A percentile compares a stretch with the other conserved stretches of the same genome.
These are phyloP conservation scores for Chernovozyma sophiae-reginae DNA, from an alignment of 1,139 yeast genomes.

Conservation along the genomic window DNA sequence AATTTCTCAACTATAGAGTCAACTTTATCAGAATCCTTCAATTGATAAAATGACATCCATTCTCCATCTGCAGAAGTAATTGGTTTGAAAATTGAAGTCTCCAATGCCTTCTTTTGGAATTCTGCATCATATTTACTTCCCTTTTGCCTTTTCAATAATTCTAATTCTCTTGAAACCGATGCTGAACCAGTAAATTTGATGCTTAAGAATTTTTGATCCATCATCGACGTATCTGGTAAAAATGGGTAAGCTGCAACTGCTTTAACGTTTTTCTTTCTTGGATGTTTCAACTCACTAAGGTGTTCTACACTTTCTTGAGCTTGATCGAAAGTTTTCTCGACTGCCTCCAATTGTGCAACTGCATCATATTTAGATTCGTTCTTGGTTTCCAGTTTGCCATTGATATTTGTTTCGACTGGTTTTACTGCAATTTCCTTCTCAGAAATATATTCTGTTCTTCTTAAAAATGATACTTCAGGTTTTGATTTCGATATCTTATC, in stretches of 20 bases:
- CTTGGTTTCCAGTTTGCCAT: not conserved
- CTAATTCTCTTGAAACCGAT: constrained; percentile 43
- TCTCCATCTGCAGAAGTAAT: constrained; percentile 72
- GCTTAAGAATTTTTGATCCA: constrained; percentile 72
- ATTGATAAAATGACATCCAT: constrained; percentile 73
- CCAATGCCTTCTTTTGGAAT: constrained; percentile 41
- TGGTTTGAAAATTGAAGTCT: constrained; percentile 71
- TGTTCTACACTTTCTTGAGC: constrained; percentile 46
- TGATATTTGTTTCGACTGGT: not conserved
- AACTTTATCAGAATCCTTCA: constrained; percentile 22
- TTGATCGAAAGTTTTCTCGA: constrained; percentile 73
- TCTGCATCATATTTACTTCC: constrained; percentile 35
- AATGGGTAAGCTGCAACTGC: constrained; percentile 80
- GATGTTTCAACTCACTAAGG: constrained; percentile 59
- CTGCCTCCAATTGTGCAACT: constrained; percentile 57
- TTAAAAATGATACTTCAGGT: constrained; percentile 74
- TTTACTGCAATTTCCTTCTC: constrained; percentile 15
- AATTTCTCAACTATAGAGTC: constrained; percentile 38
- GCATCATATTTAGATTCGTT: constrained; percentile 48
- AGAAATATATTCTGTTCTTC: constrained; percentile 90
- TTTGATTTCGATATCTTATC: constrained; percentile 46
- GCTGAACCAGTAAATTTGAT: constrained; percentile 83
- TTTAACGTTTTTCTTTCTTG: constrained; percentile 65
- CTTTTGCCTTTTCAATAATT: constrained; percentile 32
- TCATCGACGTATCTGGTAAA: constrained; percentile 83